Percentiles rank a stretch among this genome's conserved stretches.
phyloP scores from a whole-genome alignment of 208 protist genomes.

The Naegleria gruberi region DNA sequence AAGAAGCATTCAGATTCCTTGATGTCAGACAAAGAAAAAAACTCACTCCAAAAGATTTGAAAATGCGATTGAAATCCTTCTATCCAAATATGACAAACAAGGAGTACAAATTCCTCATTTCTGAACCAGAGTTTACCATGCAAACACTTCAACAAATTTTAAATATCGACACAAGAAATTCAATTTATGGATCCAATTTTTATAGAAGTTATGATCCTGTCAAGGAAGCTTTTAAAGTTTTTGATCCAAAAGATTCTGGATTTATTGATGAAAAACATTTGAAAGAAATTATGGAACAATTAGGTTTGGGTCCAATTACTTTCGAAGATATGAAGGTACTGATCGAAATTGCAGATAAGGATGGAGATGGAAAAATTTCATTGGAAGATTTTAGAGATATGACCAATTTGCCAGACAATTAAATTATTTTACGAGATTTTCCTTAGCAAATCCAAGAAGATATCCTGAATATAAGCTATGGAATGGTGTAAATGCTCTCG shows the following conservation, averaged over 20 bases:
- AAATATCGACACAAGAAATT: not conserved
- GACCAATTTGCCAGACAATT: constrained; percentile 40
- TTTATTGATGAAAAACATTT: constrained; percentile 67
- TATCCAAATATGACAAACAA: constrained; percentile 77
- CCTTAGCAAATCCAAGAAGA: not conserved
- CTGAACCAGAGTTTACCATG: constrained; percentile 44
- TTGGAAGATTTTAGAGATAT: constrained; percentile 74
- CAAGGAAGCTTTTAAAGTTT: constrained; percentile 52
- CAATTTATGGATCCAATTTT: not conserved
- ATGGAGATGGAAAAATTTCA: constrained; percentile 75
- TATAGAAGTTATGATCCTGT: constrained; percentile 12
- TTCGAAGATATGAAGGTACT: constrained; percentile 69
- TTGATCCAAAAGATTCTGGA: constrained; percentile 70
- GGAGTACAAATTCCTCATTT: constrained; percentile 81
- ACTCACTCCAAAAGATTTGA: constrained; percentile 68
- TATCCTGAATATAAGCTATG: not conserved
- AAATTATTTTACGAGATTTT: not conserved
- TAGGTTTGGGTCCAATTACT: constrained; percentile 68
- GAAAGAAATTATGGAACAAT: constrained; percentile 63
- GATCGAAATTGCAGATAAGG: constrained; percentile 77
- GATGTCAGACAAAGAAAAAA: constrained; percentile 62
- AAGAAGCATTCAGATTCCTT: constrained; percentile 79
- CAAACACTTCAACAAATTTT: not conserved
- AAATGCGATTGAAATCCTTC: constrained; percentile 73
- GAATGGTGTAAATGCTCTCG: not conserved